Base-by-base conservation (phyloP, 2,329 filamentous ascomycete species). In the Didymella pinodella region DNA sequence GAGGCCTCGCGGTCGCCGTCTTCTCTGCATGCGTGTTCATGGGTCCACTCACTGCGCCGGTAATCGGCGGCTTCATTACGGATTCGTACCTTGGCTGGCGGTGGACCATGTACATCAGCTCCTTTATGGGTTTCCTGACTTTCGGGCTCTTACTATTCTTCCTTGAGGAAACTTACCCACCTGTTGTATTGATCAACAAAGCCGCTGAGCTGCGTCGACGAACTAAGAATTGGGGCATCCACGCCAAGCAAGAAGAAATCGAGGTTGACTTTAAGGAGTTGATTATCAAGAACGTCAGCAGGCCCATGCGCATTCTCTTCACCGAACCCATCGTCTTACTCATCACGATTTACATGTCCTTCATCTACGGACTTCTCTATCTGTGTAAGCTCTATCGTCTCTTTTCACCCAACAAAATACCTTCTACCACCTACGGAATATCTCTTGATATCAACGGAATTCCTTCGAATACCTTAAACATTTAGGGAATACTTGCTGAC, bases 161-260 rank as follows among this genome's bases (percentile, higher is more conserved):
- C 71, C 77, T 86, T 26, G 73, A 84, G 49, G 85, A 88, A 67
- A 84, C 84, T 0, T 88, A 87, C 61, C 82, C 85, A 0, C 85
- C 85, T 0, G 79, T 86, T 0, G 82, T 88, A 14, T 77, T 88
- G 3, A 81, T 87, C 36, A 72, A 77, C 16, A 88, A 88, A 66
- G 84, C 85, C 3, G 72, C 79, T 3, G 83, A 86, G 59, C 70
- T 87, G 2, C 77, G 84, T 31, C 79, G 85, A 32, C 72, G 82
- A 26, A 87, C 84, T 1, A 81, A 81, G 69, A 87, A 87, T 61
- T 87, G 84, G 84, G 84, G 84, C 11, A 86, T 87, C 49, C 85
- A 87, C 65, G 85, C 85, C n/a, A 84, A 84, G 66, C 78, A 77
- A 50, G 83, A 85, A 62, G 82, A 84, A 72, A 81, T 84, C 48